A percentile compares a stretch with the other conserved stretches of the same genome.
Conservation (phyloP, 176 grass and related monocot genomes). For the Olyra latifolia region DNA sequence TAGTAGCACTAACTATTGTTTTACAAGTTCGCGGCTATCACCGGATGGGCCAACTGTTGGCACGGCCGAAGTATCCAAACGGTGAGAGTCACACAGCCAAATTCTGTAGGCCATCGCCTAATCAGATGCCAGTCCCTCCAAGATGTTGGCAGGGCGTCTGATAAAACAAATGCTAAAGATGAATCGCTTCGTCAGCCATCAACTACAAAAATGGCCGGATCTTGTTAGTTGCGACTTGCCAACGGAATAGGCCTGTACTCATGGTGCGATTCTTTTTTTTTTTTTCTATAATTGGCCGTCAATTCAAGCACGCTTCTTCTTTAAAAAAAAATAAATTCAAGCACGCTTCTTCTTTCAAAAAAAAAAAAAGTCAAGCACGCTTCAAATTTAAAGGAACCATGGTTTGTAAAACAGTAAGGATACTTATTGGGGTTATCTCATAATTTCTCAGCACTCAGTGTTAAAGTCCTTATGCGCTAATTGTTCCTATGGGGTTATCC, state of each 20-base stretch:
- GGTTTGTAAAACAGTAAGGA: no score
- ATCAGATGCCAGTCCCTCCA: background rate
- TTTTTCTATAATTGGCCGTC: background rate
- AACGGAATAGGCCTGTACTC: background rate
- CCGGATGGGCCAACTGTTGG: background rate
- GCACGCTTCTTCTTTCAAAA: no score
- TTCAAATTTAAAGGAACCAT: no score
- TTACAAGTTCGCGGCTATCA: background rate
- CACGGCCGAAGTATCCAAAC: background rate
- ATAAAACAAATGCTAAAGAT: background rate
- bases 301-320: background rate
- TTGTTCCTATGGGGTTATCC: no score
- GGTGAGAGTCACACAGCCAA: background rate
- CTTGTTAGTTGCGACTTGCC: background rate
- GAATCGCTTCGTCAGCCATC: background rate
- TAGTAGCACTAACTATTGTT: background rate
- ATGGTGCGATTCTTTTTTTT: no score
- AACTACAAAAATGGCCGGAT: background rate
- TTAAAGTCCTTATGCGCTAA: no score
- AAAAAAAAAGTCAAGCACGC: no score
- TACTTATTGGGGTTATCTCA: no score
- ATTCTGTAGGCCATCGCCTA: background rate
- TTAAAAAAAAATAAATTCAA: no score
- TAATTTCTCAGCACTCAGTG: no score
- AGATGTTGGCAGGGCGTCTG: background rate